Conservation (phyloP, 345 rosid genomes). For the Arabis hirsuta region DNA sequence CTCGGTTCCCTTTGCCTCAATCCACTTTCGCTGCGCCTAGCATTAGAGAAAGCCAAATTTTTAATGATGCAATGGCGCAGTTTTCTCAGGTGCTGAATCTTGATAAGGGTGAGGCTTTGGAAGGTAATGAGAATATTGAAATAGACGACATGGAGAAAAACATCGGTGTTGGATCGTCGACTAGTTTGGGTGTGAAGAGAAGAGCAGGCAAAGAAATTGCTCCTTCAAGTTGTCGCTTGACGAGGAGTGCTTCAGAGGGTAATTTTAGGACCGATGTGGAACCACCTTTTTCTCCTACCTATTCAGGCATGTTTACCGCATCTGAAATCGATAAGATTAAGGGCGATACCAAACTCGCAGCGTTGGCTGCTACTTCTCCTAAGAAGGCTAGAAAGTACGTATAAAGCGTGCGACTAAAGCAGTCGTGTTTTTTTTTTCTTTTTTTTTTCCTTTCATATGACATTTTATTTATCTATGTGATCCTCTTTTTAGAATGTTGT, state of each 20-base stretch:
- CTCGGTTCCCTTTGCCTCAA: no score
- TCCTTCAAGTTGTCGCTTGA: not conserved
- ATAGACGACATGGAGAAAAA: no score
- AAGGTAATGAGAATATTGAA: no score
- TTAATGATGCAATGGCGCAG: no score
- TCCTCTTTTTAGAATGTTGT: slow-evolving; percentile 58
- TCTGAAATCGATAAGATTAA: not conserved
- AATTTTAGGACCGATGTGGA: no score
- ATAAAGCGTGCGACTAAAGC: not conserved
- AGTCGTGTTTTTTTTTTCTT: no score
- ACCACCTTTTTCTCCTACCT: no score
- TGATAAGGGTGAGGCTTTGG: not conserved
- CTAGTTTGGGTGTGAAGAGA: not conserved
- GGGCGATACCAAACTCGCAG: not conserved
- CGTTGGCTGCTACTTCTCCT: no score
- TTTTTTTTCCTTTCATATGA: not conserved
- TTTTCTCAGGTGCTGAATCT: not conserved
- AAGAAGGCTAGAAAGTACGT: not conserved
- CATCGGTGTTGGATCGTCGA: not conserved
- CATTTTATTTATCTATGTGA: not conserved
- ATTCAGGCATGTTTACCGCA: no score
- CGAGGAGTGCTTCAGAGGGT: not conserved
- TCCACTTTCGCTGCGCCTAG: no score
- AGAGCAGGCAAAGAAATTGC: not conserved
- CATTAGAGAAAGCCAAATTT: no score